phyloP scores from a whole-genome alignment of 352 stramenopile genomes.

The Pythium aquatile region DNA sequence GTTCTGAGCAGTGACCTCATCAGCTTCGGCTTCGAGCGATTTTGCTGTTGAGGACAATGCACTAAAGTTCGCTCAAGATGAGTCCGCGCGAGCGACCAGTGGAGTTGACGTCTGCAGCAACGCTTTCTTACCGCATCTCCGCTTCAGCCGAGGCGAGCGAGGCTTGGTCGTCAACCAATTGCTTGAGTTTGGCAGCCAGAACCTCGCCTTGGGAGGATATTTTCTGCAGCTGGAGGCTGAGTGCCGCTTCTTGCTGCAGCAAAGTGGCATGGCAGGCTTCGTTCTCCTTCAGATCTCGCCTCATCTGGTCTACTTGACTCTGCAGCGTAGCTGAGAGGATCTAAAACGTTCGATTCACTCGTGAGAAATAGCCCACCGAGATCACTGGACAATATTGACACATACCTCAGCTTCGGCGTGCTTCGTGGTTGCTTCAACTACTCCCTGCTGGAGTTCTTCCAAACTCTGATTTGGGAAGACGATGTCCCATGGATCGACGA shows the following conservation, averaged over 20 bases:
- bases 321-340: neutral
- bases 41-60: neutral
- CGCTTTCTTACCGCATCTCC: neutral
- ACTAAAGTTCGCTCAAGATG: neutral
- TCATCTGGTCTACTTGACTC: neutral
- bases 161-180: neutral
- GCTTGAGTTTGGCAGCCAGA: neutral
- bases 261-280: neutral
- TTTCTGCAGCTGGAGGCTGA: neutral
- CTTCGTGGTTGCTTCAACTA: neutral
- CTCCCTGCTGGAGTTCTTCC: neutral
- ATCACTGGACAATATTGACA: neutral
- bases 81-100: neutral
- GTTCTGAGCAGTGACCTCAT: neutral
- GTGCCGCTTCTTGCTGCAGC: neutral
- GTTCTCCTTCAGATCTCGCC: neutral
- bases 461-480: neutral
- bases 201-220: neutral
- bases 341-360: neutral
- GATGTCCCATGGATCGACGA: conserved; percentile 8
- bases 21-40: neutral
- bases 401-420: neutral
- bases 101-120: neutral
- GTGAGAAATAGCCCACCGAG: no score
- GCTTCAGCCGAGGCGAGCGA: neutral